Conservation (phyloP, 805 yeast genomes). For the Ogataea naganishii region DNA sequence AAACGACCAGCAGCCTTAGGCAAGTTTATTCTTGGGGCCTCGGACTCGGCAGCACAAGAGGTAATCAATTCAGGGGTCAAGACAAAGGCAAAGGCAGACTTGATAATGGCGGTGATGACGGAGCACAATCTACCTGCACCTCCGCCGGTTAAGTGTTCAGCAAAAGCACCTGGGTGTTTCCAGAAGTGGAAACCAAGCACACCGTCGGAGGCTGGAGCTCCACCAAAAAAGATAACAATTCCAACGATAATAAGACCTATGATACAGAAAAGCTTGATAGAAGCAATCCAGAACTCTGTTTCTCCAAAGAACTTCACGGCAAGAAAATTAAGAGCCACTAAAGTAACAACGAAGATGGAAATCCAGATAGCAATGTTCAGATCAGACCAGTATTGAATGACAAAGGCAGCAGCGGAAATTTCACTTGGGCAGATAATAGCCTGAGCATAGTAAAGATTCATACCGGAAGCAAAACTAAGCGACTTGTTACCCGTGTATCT, state of each 20-base stretch:
- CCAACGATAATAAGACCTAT: conserved; percentile 52
- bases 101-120: conserved; percentile 52
- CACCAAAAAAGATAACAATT: conserved; percentile 54
- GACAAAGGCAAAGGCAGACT: conserved; percentile 59
- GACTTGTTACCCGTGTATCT: conserved; percentile 37
- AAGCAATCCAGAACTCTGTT: conserved; percentile 59
- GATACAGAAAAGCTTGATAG: conserved; percentile 56
- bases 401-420: conserved; percentile 56
- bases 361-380: conserved; percentile 56
- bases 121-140: conserved; percentile 56
- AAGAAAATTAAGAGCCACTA: conserved; percentile 36
- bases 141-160: conserved; percentile 40
- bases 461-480: conserved; percentile 51
- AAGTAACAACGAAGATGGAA: conserved; percentile 39
- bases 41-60: conserved; percentile 24
- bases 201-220: conserved; percentile 42
- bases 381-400: conserved; percentile 53
- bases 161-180: conserved; percentile 35
- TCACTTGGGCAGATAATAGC: conserved; percentile 51
- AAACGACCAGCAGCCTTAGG: conserved; percentile 25
- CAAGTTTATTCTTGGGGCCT: conserved; percentile 21
- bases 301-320: conserved; percentile 46
- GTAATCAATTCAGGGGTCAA: conserved; percentile 24
- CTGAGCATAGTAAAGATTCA: conserved; percentile 36
- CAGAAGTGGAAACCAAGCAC: conserved; percentile 37